Percentiles rank a stretch among this genome's conserved stretches.
These are phyloP conservation scores for Linaria vulgaris DNA, from an alignment of 257 asterid species.

Conservation along the genomic window DNA sequence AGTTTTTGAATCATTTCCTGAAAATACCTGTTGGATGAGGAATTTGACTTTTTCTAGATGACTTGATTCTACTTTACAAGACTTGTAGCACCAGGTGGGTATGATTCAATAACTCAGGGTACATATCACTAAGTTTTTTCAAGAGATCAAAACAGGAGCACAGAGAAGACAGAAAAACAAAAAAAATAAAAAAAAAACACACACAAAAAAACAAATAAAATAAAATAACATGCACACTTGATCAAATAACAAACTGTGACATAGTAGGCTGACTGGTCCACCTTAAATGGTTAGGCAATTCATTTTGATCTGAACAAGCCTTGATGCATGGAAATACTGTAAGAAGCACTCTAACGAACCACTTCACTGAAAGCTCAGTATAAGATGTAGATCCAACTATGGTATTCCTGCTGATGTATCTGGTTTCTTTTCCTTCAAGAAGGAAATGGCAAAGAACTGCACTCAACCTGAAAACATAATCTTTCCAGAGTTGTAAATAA, in stretches of 20 bases:
- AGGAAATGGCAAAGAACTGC: constrained; percentile 71
- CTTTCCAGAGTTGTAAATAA: constrained; percentile 58
- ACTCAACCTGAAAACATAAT: constrained; percentile 72
- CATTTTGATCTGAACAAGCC: constrained; percentile 81
- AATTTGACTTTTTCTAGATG: too few species aligned
- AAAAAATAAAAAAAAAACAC: constrained; percentile 5
- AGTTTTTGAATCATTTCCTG: too few species aligned
- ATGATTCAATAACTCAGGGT: too few species aligned
- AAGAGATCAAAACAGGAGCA: too few species aligned
- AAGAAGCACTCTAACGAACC: constrained; percentile 88
- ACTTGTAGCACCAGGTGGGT: too few species aligned
- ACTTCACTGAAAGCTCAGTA: constrained; percentile 86
- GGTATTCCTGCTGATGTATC: constrained; percentile 45
- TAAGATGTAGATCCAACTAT: constrained; percentile 66
- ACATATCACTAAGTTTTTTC: too few species aligned
- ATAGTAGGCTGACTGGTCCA: constrained; percentile 31
- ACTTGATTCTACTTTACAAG: too few species aligned
- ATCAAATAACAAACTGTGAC: constrained; percentile 25
- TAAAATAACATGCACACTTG: constrained; percentile 23
- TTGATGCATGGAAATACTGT: constrained; percentile 87
- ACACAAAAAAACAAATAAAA: constrained; percentile 23
- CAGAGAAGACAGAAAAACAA: too few species aligned
- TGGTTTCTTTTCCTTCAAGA: constrained; percentile 59
- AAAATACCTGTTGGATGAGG: too few species aligned
- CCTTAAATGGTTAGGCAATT: constrained; percentile 88